Evolutionary conservation across 2,329 filamentous ascomycete species (phyloP), one percentile per base, ranked within the genome.

Genomic region (Ophiostoma sp.): DNA sequence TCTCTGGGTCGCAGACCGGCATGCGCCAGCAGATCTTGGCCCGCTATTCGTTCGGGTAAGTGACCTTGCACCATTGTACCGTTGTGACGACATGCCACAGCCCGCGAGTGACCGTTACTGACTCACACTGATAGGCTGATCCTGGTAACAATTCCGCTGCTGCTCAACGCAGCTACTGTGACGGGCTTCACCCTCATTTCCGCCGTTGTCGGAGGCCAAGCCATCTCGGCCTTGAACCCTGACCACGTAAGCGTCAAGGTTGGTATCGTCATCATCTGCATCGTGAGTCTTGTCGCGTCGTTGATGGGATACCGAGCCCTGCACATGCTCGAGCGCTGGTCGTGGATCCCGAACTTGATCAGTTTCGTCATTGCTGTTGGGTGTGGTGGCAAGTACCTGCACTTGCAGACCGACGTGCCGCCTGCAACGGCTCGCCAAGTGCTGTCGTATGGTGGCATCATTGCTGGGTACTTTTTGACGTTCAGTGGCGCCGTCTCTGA

Each of bases 1-100:
- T 84, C 1, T 80, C 82, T 11, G 84, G 84, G 0, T 82, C 83
- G 16, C 79, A 81, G 69, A 87, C 84, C 2, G 85, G 85, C 14
- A 79, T 87, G 78, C 79, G 85, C 18, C 85, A 87, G 74, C 81
- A 87, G 74, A 81, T 87, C 5, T 84, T 86, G 72, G 84, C 85
- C n/a, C 79, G 85, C 42, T 88, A 86, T 75, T 82, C 82, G 0
- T 88, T 86, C 73, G 84, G 84, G 79, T 83, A 16, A n/a, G 64
- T 66, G 27, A 52, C 40, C 12, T 62, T 41, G 36, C 58, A n/a
- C 38, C 18, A 55, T 16, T 4, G 49, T 9, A 27, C 27, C 27
- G 27, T 27, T 27, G 2, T 4, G 27, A 4, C 8, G n/a, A 55
- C 3, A 73, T 67, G 74, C 71, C 36, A 41, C 14, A 27, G 14